Evolutionary conservation across 768 basidiomycete genomes (phyloP), one percentile per base, ranked within the genome.

Genomic region (Phlegmacium glaucopus): DNA sequence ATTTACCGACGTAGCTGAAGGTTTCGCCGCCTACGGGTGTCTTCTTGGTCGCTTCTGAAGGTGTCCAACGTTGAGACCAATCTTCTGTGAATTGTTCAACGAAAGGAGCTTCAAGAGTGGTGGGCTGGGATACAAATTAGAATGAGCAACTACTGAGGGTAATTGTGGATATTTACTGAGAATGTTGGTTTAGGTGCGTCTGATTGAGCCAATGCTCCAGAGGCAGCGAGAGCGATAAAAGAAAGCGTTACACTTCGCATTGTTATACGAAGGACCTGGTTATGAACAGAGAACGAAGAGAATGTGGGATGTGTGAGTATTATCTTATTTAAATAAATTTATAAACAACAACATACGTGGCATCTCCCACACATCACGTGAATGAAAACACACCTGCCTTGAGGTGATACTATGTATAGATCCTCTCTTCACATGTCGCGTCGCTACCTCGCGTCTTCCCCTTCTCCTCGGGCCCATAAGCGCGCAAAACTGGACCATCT

Each of bases 21-120:
- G 85, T 97, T 77, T 99, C 96, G 54, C 89, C 85, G 53, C 93
- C 91, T 47, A 91, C 90, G 42, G 92, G 87, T 11, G 93, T 95
- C 82, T 95, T 94, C 80, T 98, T 98, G 57, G 94, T 97, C 7
- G 96, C 96, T 65, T 93, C 87, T 4, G 94, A 97, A 30, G 94
- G 85, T 42, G 90, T 93, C 95, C 96, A 99, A 47, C 94, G 88
- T 53, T 87, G 77, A 10, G 84, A 61, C 86, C 93, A 95, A 70
- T 90, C 87, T 41, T 85, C 83, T 13, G 85, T 89, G 78, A 98
- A 99, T 68, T 99, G 96, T 68, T 99, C 96, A 55, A 99, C 61
- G 75, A 98, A 98, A 35, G 90, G 85, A 6, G 87, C 93, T 60
- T 85, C 84, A 71, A 96, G 73, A 45, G 73, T 66, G 42, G 93